Percentiles rank a stretch among this genome's conserved stretches.
Evolutionary conservation across 805 yeast species (phyloP).

Genomic region (Zygotorulaspora florentina): DNA sequence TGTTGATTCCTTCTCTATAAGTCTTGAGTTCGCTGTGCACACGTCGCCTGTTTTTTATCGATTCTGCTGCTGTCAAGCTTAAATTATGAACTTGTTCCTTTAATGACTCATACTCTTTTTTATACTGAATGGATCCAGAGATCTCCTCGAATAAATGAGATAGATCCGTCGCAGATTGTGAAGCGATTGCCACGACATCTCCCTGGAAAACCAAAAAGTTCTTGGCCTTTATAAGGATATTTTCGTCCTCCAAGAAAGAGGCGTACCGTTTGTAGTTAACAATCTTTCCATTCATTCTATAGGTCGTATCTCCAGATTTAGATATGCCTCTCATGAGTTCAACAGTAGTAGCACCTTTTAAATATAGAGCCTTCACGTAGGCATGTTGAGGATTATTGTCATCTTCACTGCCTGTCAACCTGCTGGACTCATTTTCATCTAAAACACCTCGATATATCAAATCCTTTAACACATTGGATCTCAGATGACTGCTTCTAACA

Average conservation of each 20-base stretch:
- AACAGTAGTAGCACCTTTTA: slow-evolving; percentile 53
- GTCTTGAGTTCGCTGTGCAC: slow-evolving; percentile 70
- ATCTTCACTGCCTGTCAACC: slow-evolving; percentile 19
- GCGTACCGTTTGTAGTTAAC: slow-evolving; percentile 66
- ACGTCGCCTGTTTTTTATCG: slow-evolving; percentile 65
- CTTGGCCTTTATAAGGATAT: slow-evolving; percentile 80
- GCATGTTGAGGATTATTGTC: slow-evolving; percentile 43
- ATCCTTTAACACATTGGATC: slow-evolving; percentile 71
- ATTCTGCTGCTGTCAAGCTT: slow-evolving; percentile 56
- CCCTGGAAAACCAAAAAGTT: slow-evolving; percentile 96
- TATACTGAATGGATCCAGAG: slow-evolving; percentile 71
- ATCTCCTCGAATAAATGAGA: slow-evolving; percentile 73
- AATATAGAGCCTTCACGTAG: slow-evolving; percentile 73
- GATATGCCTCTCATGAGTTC: slow-evolving; percentile 61
- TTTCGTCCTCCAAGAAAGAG: slow-evolving; percentile 63
- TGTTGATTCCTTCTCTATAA: slow-evolving; percentile 69
- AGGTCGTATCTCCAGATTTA: slow-evolving; percentile 58
- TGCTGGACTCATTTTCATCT: slow-evolving; percentile 25
- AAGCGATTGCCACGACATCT: slow-evolving; percentile 89
- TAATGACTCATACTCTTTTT: slow-evolving; percentile 60
- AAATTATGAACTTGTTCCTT: slow-evolving; percentile 63
- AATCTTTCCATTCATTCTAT: slow-evolving; percentile 55
- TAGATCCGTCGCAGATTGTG: slow-evolving; percentile 75
- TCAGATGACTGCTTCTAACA: slow-evolving; percentile 64
- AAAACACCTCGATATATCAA: slow-evolving; percentile 69